phyloP scores from a whole-genome alignment of 2,329 filamentous ascomycete genomes.

The Pseudogymnoascus sp. region DNA sequence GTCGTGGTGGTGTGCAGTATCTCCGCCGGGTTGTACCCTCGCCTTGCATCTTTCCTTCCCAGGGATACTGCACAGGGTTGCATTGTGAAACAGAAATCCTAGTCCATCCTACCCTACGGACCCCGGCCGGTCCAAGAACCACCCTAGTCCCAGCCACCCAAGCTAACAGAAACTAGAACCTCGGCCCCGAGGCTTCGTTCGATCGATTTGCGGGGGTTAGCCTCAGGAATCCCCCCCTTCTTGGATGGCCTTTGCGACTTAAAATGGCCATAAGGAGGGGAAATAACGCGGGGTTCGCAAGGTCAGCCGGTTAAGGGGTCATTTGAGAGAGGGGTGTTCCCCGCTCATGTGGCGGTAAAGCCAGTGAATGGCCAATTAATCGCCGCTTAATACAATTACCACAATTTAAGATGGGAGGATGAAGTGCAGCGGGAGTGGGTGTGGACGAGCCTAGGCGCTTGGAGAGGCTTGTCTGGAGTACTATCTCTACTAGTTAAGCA shows the following conservation, averaged over 20 bases:
- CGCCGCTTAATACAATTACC: background rate
- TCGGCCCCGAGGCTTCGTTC: background rate
- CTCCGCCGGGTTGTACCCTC: background rate
- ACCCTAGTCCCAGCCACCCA: background rate
- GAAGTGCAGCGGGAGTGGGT: background rate
- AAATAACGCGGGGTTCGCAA: slow-evolving; percentile 2
- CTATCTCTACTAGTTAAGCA: background rate
- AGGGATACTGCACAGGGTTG: background rate
- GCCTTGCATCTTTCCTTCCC: background rate
- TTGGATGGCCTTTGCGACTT: background rate
- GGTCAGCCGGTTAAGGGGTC: background rate
- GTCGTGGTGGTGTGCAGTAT: background rate
- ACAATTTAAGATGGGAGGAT: background rate
- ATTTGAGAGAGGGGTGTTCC: background rate
- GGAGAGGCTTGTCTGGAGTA: background rate
- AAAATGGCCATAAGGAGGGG: background rate
- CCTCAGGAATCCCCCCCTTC: background rate
- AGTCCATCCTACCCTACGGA: background rate
- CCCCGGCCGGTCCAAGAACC: background rate
- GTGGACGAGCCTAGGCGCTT: background rate
- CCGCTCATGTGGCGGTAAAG: background rate
- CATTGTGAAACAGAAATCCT: background rate
- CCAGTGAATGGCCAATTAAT: background rate
- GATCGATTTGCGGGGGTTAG: background rate
- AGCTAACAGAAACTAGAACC: background rate